A percentile compares a stretch with the other conserved stretches of the same genome.
phyloP scores from a whole-genome alignment of 129 eudicot genomes.

The Flaveria brownii region DNA sequence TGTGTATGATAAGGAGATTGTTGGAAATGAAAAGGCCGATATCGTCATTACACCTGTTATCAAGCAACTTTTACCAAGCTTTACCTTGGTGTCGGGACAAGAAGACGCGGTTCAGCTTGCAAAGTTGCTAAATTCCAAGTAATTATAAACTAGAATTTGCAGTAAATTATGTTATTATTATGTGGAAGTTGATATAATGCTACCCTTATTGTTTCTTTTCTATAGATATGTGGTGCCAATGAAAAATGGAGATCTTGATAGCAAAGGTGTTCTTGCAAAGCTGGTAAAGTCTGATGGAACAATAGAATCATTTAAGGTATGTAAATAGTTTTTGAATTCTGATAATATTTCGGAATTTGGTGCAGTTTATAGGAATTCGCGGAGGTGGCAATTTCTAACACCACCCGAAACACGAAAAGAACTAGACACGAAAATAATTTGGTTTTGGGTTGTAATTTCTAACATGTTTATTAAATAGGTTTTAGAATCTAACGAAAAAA shows the following conservation, averaged over 20 bases:
- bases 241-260: conserved; percentile 92
- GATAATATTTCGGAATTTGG: background rate
- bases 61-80: conserved; percentile 73
- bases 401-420: too few relatives aligned
- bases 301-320: conserved; percentile 85
- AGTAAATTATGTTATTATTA: background rate
- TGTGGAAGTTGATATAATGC: background rate
- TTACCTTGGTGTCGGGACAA: conserved; percentile 90
- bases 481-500: too few relatives aligned
- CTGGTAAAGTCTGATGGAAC: conserved; percentile 70
- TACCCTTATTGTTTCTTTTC: background rate
- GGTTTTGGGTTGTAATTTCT: background rate
- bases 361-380: too few relatives aligned
- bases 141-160: conserved; percentile 16
- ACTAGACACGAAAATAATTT: too few relatives aligned
- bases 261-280: conserved; percentile 80
- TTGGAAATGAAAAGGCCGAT: conserved; percentile 74
- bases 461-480: too few relatives aligned
- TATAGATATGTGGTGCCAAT: conserved; percentile 82
- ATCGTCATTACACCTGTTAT: conserved; percentile 91
- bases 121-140: conserved; percentile 71
- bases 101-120: conserved; percentile 95
- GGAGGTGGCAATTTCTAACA: too few relatives aligned
- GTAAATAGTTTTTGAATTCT: conserved; percentile 35
- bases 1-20: conserved; percentile 53